Conservation (phyloP, 2,329 filamentous ascomycete genomes). For the Fonsecaea erecta region DNA sequence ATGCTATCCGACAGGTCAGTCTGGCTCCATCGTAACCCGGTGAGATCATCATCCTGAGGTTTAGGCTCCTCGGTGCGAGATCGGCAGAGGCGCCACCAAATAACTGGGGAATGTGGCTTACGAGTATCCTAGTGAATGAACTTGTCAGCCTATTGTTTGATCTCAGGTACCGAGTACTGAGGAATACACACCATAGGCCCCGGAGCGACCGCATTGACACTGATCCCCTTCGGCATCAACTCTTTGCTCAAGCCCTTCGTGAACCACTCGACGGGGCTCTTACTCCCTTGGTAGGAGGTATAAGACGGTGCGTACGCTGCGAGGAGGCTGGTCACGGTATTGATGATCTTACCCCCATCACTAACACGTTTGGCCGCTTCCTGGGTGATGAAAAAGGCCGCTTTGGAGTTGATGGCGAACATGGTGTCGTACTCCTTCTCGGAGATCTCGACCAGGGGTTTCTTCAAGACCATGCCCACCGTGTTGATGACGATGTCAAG, state of each 20-base stretch:
- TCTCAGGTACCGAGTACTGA: neutral
- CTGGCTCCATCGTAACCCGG: neutral
- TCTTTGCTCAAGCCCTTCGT: slow-evolving; percentile 39
- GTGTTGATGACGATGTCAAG: slow-evolving; percentile 59
- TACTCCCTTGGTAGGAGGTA: slow-evolving; percentile 54
- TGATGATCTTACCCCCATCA: slow-evolving; percentile 56
- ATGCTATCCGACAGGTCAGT: slow-evolving; percentile 41
- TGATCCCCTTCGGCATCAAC: slow-evolving; percentile 43
- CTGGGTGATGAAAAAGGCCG: slow-evolving; percentile 53
- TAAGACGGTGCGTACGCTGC: slow-evolving; percentile 55
- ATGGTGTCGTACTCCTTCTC: slow-evolving; percentile 55
- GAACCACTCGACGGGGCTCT: slow-evolving; percentile 49
- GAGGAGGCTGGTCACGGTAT: slow-evolving; percentile 52
- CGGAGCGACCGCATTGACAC: slow-evolving; percentile 46
- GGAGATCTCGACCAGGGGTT: slow-evolving; percentile 50
- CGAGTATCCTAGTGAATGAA: slow-evolving; percentile 10
- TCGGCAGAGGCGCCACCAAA: neutral
- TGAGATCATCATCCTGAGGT: too few relatives aligned
- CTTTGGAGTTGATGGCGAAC: slow-evolving; percentile 56
- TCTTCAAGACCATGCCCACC: slow-evolving; percentile 57
- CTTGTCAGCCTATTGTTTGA: neutral
- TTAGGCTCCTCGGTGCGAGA: too few relatives aligned
- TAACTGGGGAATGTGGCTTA: slow-evolving; percentile 1
- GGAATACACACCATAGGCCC: slow-evolving; percentile 47
- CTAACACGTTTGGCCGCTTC: slow-evolving; percentile 49